A percentile compares a stretch with the other conserved stretches of the same genome.
Evolutionary conservation across 441 rosid species (phyloP).

Genomic region (Euphorbia schlechtendalii): DNA sequence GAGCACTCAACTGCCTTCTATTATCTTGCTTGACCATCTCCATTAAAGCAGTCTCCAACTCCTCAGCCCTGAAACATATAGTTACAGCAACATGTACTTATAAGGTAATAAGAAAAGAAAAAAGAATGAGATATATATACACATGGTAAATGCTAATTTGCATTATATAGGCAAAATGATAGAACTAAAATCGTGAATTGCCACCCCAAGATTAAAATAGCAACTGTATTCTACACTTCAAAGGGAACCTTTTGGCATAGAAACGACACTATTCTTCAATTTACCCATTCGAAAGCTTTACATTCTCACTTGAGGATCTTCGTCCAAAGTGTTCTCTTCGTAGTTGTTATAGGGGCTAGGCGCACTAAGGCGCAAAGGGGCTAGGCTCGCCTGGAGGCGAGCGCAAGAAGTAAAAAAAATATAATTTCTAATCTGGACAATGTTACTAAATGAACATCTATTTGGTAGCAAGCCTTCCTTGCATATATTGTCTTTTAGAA

Average conservation of each 20-base stretch:
- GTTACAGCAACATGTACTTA: constrained; percentile 13
- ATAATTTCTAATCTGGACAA: too few relatives aligned
- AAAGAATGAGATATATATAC: neutral
- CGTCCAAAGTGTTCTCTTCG: neutral
- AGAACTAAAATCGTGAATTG: neutral
- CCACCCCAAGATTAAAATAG: neutral
- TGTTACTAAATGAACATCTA: too few relatives aligned
- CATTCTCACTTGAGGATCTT: neutral
- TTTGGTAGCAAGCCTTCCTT: too few relatives aligned
- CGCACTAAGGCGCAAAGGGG: too few relatives aligned
- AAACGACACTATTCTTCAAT: neutral
- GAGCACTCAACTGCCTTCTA: constrained; percentile 84
- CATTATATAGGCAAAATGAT: neutral
- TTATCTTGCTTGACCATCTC: constrained; percentile 98
- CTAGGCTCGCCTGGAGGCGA: too few relatives aligned
- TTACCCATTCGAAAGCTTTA: neutral
- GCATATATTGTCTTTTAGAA: too few relatives aligned
- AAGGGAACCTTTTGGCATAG: neutral
- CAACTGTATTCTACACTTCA: neutral
- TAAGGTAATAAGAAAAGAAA: neutral
- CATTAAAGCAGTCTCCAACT: constrained; percentile 97
- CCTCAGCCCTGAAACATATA: constrained; percentile 70
- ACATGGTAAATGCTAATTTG: constrained; percentile 2
- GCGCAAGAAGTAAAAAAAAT: too few relatives aligned
- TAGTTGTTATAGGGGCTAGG: too few relatives aligned